These are phyloP conservation scores for Nicotiana knightiana DNA, from an alignment of 257 asterid species.

Conservation along the genomic window DNA sequence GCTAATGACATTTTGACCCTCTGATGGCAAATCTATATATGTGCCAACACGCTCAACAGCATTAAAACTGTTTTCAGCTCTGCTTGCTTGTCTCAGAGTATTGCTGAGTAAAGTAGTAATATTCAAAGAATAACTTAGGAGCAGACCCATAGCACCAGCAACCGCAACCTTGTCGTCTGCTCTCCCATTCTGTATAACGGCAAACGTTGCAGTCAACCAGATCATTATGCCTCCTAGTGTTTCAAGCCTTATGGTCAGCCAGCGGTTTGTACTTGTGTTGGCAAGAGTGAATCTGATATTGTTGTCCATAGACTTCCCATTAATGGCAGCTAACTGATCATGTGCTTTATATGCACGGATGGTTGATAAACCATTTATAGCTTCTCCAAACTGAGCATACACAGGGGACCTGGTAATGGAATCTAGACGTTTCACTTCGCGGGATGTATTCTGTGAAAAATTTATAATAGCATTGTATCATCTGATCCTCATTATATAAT, in stretches of 20 bases:
- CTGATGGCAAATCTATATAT: constrained; percentile 69
- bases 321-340: constrained; percentile 52
- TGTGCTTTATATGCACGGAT: constrained; percentile 83
- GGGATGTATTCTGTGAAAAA: constrained; percentile 62
- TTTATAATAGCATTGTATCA: background rate
- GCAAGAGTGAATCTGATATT: constrained; percentile 59
- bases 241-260: constrained; percentile 74
- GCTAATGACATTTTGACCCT: constrained; percentile 54
- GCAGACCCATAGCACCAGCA: constrained; percentile 79
- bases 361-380: constrained; percentile 61
- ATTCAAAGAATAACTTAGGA: constrained; percentile 73
- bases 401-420: constrained; percentile 79
- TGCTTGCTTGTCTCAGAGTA: constrained; percentile 65
- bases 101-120: constrained; percentile 62
- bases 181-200: constrained; percentile 64
- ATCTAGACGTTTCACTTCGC: constrained; percentile 78
- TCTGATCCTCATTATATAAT: constrained; percentile 3
- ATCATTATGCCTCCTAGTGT: constrained; percentile 74
- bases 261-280: constrained; percentile 64
- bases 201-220: constrained; percentile 73
- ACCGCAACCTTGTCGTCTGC: constrained; percentile 61
- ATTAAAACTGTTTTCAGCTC: constrained; percentile 73
- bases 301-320: constrained; percentile 71
- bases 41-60: constrained; percentile 80
- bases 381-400: constrained; percentile 85